These are phyloP conservation scores for Dittrichia graveolens DNA, from an alignment of 129 eudicot genomes.

Conservation along the genomic window DNA sequence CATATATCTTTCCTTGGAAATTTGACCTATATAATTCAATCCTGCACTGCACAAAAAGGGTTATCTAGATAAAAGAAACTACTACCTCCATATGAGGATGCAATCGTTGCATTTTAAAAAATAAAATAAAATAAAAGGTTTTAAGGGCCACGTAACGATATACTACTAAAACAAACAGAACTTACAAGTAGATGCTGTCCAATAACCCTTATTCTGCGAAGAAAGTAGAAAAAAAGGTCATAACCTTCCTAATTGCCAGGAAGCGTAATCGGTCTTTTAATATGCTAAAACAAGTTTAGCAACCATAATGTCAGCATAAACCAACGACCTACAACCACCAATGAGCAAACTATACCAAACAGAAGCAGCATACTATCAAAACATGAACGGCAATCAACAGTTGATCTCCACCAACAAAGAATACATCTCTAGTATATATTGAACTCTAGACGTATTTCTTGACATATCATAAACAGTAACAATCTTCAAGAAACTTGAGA, in stretches of 20 bases:
- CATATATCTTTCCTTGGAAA: too few species aligned
- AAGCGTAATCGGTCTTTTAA: slow-evolving; percentile 16
- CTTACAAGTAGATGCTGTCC: slow-evolving; percentile 25
- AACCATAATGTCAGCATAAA: slow-evolving; percentile 20
- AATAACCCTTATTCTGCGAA: slow-evolving; percentile 23
- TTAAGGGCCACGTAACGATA: slow-evolving; percentile 5
- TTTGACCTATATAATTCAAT: too few species aligned
- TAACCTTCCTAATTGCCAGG: slow-evolving; percentile 20
- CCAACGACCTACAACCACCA: slow-evolving; percentile 34
- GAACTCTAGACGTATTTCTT: neutral
- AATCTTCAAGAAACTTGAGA: slow-evolving; percentile 11
- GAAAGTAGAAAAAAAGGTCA: slow-evolving; percentile 9
- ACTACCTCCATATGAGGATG: too few species aligned
- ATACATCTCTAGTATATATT: slow-evolving; percentile 3
- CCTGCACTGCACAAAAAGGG: too few species aligned
- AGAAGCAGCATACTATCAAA: slow-evolving; percentile 6
- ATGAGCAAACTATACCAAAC: slow-evolving; percentile 17
- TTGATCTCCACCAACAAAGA: slow-evolving; percentile 26
- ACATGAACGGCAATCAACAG: slow-evolving; percentile 21
- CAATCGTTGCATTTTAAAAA: too few species aligned
- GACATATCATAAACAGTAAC: slow-evolving; percentile 13
- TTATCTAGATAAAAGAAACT: too few species aligned
- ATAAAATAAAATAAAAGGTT: neutral
- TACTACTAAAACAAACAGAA: slow-evolving; percentile 21
- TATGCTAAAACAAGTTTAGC: slow-evolving; percentile 21